Evolutionary conservation across 768 basidiomycete species (phyloP).

Genomic region (Boletus pseudo-olivaceus): DNA sequence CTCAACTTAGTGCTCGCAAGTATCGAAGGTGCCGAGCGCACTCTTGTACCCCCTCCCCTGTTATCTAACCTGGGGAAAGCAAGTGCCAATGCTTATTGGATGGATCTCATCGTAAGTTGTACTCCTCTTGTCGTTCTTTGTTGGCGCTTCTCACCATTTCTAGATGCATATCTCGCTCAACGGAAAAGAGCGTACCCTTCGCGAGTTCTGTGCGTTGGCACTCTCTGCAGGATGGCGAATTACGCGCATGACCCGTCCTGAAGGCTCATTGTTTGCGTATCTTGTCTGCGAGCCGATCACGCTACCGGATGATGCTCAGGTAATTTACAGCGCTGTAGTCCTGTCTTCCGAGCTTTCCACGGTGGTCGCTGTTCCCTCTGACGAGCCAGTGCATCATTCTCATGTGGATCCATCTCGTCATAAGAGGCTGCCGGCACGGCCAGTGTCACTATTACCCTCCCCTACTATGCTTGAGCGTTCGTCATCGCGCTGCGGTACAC

Average conservation of each 20-base stretch:
- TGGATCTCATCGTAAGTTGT: constrained; percentile 60
- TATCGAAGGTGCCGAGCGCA: constrained; percentile 50
- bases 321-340: constrained; percentile 19
- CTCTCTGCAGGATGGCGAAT: constrained; percentile 62
- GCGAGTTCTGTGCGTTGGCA: constrained; percentile 54
- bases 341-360: constrained; percentile 17
- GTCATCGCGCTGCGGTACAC: constrained; percentile 55
- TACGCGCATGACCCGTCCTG: constrained; percentile 49
- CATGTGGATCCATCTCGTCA: constrained; percentile 1
- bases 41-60: constrained; percentile 58
- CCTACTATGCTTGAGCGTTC: constrained; percentile 41
- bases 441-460: constrained; percentile 14
- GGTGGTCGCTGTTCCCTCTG: constrained; percentile 7
- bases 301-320: constrained; percentile 40
- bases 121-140: background rate
- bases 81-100: constrained; percentile 61
- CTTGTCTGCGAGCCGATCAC: constrained; percentile 62
- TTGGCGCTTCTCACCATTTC: background rate
- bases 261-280: constrained; percentile 68
- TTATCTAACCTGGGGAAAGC: constrained; percentile 73
- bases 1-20: constrained; percentile 33
- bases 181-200: constrained; percentile 65
- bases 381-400: background rate
- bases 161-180: constrained; percentile 73
- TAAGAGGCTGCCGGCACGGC: constrained; percentile 5